Conservation (phyloP, 805 yeast species). For the Starmerella tilneyi region DNA sequence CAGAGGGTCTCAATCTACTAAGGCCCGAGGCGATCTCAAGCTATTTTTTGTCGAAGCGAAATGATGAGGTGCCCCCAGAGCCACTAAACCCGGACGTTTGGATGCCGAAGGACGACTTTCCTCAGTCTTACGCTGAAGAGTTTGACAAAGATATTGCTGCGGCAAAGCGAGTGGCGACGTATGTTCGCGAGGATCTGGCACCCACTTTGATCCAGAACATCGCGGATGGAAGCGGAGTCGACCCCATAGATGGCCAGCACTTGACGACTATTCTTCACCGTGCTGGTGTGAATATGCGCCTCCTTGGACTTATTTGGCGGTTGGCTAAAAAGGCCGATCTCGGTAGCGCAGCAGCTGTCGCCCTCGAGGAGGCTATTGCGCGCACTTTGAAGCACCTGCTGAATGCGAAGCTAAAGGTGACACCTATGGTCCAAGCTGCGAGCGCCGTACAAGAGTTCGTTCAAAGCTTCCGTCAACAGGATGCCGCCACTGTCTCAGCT, state of each 20-base stretch:
- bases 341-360: constrained; percentile 40
- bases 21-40: constrained; percentile 70
- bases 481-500: constrained; percentile 30
- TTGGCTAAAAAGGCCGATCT: constrained; percentile 31
- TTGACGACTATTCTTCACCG: constrained; percentile 60
- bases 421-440: constrained; percentile 50
- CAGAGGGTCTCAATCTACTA: constrained; percentile 50
- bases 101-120: constrained; percentile 34
- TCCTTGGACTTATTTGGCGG: constrained; percentile 56
- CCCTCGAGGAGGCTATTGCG: constrained; percentile 61
- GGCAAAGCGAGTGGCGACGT: constrained; percentile 60
- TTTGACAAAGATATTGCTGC: constrained; percentile 45
- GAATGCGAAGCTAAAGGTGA: constrained; percentile 37
- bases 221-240: constrained; percentile 38
- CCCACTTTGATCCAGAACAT: constrained; percentile 53
- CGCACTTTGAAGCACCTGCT: constrained; percentile 71
- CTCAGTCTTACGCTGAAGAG: constrained; percentile 30
- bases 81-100: constrained; percentile 74
- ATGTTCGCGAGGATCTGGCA: constrained; percentile 48
- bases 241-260: constrained; percentile 74
- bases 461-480: constrained; percentile 44
- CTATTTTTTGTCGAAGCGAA: constrained; percentile 32
- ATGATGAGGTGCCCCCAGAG: constrained; percentile 33
- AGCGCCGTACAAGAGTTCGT: constrained; percentile 58
- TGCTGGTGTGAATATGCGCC: constrained; percentile 80